Evolutionary conservation across 305 asterid species (phyloP), one percentile per base, ranked within the genome.

Genomic region (Stenogyne calaminthoides): DNA sequence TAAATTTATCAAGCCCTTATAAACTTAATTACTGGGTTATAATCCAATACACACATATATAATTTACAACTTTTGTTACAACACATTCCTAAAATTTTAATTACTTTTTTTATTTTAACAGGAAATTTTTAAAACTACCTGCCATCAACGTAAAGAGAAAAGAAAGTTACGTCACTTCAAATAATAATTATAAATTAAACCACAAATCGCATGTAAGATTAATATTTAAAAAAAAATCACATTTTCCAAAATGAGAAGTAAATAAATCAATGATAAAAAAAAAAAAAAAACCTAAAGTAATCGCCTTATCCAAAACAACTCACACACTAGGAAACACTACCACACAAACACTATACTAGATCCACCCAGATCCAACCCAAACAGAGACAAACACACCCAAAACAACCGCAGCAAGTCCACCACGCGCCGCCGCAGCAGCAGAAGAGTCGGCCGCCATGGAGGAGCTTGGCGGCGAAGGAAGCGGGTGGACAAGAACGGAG

Each of bases 391-490:
- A 32, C 15, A 51, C 66, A 20, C 66, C 47, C 69, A 84, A 6
- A n/a, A 77, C 74, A 76, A 62, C 62, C 25, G 54, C 54, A 2
- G 29, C 36, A 1, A 78, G 12, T 40, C 59, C 18, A 15, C 73
- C 80, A 55, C 34, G 77, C 79, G 73, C 83, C 85, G 56, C 77
- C 71, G 77, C 18, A 0, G 82, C 36, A 0, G 82, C 73, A 4
- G 81, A 59, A 0, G 85, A 67, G 1, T 76, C 74, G 0, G 88
- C 79, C 0, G 80, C 58, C 27, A 65, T 1, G 63, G 88, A 68
- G 2, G 95, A 71, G 46, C 14, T 70, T 2, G 94, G 96, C 70
- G 96, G 90, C 69, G 92, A 60, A n/a, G 96, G 92, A 32, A 92
- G 91, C 6, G 89, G 73, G 32, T 88, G 98, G 68, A 92, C 97